These are phyloP conservation scores for Chrysosporium queenslandicum DNA, from an alignment of 2,329 filamentous ascomycete genomes.

Conservation along the genomic window DNA sequence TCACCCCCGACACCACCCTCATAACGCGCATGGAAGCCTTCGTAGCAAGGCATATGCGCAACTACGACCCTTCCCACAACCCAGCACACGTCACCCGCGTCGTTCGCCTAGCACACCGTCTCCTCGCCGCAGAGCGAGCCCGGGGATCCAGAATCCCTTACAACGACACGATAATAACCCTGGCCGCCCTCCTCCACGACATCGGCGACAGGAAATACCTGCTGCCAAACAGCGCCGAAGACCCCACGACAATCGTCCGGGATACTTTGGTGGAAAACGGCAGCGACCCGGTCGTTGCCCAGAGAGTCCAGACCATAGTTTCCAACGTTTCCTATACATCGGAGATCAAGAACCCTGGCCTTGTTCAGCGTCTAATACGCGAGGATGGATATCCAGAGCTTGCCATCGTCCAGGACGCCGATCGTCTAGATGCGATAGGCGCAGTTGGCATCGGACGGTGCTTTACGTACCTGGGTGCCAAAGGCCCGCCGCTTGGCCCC, in stretches of 20 bases:
- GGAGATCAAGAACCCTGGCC: conserved; percentile 56
- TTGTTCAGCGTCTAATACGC: conserved; percentile 51
- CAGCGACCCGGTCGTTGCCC: neutral
- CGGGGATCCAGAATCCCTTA: conserved; percentile 23
- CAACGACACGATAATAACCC: conserved; percentile 51
- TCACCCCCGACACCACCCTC: conserved; percentile 38
- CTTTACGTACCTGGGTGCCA: conserved; percentile 66
- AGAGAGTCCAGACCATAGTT: conserved; percentile 58
- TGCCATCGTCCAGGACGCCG: conserved; percentile 82
- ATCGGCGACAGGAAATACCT: conserved; percentile 80
- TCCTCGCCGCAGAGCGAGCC: conserved; percentile 45
- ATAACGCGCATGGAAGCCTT: conserved; percentile 50
- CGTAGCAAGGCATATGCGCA: conserved; percentile 61
- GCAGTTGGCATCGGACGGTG: conserved; percentile 71
- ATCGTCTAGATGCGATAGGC: conserved; percentile 82
- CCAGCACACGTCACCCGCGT: conserved; percentile 63
- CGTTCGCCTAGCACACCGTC: conserved; percentile 57
- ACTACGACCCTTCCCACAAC: conserved; percentile 46
- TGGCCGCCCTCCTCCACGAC: conserved; percentile 73
- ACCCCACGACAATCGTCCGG: conserved; percentile 25
- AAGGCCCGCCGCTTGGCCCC: conserved; percentile 18
- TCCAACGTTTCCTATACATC: conserved; percentile 67
- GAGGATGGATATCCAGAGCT: conserved; percentile 55
- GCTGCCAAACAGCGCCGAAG: conserved; percentile 23
- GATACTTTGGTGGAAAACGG: conserved; percentile 19